Conservation (phyloP, 176 grass and related monocot species). For the Musa acuminata region DNA sequence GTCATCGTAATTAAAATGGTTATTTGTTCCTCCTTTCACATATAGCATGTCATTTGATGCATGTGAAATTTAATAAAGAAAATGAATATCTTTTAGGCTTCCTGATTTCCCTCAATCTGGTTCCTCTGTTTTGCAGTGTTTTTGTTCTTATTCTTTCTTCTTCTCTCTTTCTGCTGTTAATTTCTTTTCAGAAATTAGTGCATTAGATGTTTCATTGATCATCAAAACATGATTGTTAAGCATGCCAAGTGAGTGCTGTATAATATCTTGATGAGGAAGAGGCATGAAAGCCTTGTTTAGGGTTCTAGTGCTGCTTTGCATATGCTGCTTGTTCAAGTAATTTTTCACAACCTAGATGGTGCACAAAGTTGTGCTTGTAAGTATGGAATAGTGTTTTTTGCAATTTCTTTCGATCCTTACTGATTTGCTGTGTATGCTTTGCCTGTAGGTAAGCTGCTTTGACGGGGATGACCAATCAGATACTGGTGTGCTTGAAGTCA, state of each 20-base stretch:
- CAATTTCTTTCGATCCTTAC: too few species aligned
- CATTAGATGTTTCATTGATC: not conserved
- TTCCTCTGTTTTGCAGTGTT: too few species aligned
- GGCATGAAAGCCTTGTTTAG: not conserved
- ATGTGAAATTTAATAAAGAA: too few species aligned
- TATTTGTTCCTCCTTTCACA: too few species aligned
- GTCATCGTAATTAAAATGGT: too few species aligned
- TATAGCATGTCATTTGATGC: too few species aligned
- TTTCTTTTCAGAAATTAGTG: too few species aligned
- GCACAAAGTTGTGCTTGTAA: not conserved
- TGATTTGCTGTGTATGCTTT: not conserved
- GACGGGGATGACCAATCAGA: constrained; percentile 51
- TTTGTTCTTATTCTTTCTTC: too few species aligned
- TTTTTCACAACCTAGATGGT: not conserved
- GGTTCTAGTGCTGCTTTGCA: not conserved
- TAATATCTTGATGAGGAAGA: not conserved
- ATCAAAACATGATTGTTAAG: not conserved
- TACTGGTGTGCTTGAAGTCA: constrained; percentile 30
- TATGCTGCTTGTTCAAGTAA: not conserved
- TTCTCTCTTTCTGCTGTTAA: too few species aligned
- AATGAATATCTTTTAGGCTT: too few species aligned
- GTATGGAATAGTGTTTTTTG: not conserved
- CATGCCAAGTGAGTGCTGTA: not conserved
- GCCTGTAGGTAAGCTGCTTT: constrained; percentile 59
- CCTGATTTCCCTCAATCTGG: too few species aligned